Base-by-base conservation (phyloP, 2,329 filamentous ascomycete species). In the Chalara sp. region DNA sequence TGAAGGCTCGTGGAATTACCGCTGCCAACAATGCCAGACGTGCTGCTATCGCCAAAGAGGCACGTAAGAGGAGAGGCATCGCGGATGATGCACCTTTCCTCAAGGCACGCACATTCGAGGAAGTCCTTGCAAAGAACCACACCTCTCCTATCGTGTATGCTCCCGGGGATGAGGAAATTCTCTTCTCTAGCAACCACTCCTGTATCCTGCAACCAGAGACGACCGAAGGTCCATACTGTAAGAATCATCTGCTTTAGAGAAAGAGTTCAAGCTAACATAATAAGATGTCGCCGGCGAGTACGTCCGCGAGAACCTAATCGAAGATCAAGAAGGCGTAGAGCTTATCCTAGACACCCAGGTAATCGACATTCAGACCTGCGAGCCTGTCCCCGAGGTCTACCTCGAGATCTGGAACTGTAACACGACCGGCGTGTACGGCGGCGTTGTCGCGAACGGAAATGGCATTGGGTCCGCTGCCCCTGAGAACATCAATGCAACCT, bases 161-260 rank as follows among this genome's bases (percentile, higher is more conserved):
- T 28, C 41, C 56, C 5, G 54, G 61, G n/a, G 35, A 37, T 13
- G 58, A 63, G 7, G 54, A 59, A 41, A 67, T 56, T 52, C 62
- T 76, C 31, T 76, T 76, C 51, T 63, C 67, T 1, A 65, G 64
- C 50, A 70, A 72, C 59, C 67, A 64, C 42, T 71, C 72, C 13
- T 79, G 76, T 54, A 65, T 78, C 30, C 65, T 80, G 31, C 73
- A 68, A n/a, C 75, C 76, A 0, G 76, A 79, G 59, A 71, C 73
- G 21, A 78, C 72, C 3, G 68, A 78, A 60, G 76, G 76, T 0
- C 77, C 77, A 21, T 80, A 79, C 66, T 80, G 68, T 70, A 58
- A 49, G 21, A 21, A 46, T 46, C 7, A 0, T 21, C n/a, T 37
- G 21, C 35, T 37, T 37, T 4, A 8, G 8, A 37, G 35, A 37